A percentile compares a stretch with the other conserved stretches of the same genome.
phyloP scores from a whole-genome alignment of 2,329 filamentous ascomycete species.

The Botrytis hyacinthi region DNA sequence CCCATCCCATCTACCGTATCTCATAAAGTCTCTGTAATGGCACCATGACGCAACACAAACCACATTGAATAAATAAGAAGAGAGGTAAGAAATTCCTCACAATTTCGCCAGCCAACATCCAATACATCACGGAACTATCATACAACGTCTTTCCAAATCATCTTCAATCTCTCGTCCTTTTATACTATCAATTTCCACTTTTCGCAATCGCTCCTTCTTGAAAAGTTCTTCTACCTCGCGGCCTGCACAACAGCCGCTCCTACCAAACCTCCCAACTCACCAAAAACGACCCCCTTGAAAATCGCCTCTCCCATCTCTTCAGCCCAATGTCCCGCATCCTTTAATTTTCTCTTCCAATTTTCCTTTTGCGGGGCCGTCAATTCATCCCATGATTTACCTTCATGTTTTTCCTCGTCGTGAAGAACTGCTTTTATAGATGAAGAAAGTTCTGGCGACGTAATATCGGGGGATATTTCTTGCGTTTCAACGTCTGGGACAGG shows the following conservation, averaged over 20 bases:
- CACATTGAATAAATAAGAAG: neutral
- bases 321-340: constrained; percentile 38
- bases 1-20: neutral
- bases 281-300: constrained; percentile 39
- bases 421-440: constrained; percentile 27
- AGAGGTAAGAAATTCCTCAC: neutral
- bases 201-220: neutral
- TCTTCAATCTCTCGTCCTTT: neutral
- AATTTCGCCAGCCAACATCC: neutral
- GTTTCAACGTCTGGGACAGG: neutral
- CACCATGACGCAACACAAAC: neutral
- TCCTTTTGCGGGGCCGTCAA: constrained; percentile 34
- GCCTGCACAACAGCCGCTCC: constrained; percentile 31
- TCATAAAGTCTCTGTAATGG: neutral
- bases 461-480: neutral
- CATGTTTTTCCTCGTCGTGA: constrained; percentile 32
- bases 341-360: constrained; percentile 36
- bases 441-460: neutral
- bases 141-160: neutral
- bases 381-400: constrained; percentile 36
- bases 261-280: constrained; percentile 36
- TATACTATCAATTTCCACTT: neutral
- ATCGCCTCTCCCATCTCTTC: constrained; percentile 36
- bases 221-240: neutral
- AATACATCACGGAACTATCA: neutral